phyloP scores from a whole-genome alignment of 176 grass and related monocot species.

The Tillandsia fasciculata region DNA sequence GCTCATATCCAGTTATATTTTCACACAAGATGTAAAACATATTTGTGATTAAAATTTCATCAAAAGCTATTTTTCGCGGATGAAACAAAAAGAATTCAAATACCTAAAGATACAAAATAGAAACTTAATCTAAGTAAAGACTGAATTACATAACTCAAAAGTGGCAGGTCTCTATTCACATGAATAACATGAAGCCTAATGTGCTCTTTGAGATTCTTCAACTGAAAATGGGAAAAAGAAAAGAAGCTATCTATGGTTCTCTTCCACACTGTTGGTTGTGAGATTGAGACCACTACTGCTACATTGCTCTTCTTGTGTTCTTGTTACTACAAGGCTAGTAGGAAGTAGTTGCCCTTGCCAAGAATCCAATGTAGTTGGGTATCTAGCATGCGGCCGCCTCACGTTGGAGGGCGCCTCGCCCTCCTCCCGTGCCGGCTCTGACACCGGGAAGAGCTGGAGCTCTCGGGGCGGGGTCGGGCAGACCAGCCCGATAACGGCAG shows the following conservation, averaged over 20 bases:
- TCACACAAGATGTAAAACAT: too few relatives aligned
- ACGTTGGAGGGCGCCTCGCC: conserved; percentile 1
- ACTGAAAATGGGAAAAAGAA: neutral
- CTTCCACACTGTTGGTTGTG: neutral
- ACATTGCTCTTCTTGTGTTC: conserved; percentile 29
- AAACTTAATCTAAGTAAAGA: neutral
- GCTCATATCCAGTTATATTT: too few relatives aligned
- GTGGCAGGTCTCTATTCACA: neutral
- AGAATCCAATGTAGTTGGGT: conserved; percentile 22
- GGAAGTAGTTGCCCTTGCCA: conserved; percentile 41
- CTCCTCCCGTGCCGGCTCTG: conserved; percentile 11
- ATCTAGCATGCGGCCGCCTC: conserved; percentile 16
- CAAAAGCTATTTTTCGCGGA: too few relatives aligned
- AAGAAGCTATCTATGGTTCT: neutral
- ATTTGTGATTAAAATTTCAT: too few relatives aligned
- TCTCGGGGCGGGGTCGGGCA: conserved; percentile 25
- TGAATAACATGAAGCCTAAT: neutral
- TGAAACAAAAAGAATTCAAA: too few relatives aligned
- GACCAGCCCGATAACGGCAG: conserved; percentile 17
- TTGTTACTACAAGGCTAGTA: conserved; percentile 21
- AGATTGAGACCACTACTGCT: neutral
- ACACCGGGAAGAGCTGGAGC: conserved; percentile 63
- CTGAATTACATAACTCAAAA: neutral
- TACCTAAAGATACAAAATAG: neutral
- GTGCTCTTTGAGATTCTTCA: neutral